Percentiles rank a stretch among this genome's conserved stretches.
These are phyloP conservation scores for Passalora sequoiae DNA, from an alignment of 2,329 filamentous ascomycete species.

Conservation along the genomic window DNA sequence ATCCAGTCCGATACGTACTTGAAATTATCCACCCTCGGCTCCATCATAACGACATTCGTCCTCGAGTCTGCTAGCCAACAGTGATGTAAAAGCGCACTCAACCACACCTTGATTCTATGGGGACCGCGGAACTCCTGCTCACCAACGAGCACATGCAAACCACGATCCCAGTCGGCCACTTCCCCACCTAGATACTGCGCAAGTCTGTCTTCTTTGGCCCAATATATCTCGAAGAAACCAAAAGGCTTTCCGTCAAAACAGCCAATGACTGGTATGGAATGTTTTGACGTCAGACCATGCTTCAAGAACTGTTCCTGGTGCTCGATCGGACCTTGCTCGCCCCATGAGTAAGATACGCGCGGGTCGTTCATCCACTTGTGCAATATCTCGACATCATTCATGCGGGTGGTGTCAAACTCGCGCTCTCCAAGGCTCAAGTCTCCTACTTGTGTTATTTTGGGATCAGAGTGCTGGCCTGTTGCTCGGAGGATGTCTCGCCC, in stretches of 20 bases:
- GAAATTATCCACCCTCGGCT: conserved; percentile 85
- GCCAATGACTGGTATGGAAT: conserved; percentile 86
- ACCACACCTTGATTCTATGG: conserved; percentile 72
- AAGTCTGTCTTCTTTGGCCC: conserved; percentile 87
- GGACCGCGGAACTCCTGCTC: conserved; percentile 85
- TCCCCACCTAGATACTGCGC: conserved; percentile 62
- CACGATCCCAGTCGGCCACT: conserved; percentile 80
- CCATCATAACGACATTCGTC: conserved; percentile 76
- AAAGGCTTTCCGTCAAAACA: conserved; percentile 94
- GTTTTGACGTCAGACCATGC: conserved; percentile 57
- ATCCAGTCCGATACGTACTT: conserved; percentile 55
- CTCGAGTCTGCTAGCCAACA: conserved; percentile 71
- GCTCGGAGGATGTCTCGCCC: conserved; percentile 18
- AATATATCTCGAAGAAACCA: conserved; percentile 97
- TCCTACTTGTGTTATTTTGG: conserved; percentile 33
- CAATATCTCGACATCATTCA: conserved; percentile 63
- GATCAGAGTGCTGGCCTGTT: conserved; percentile 41
- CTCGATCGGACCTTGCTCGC: conserved; percentile 52
- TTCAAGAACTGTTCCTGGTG: conserved; percentile 65
- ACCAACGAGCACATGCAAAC: conserved; percentile 81
- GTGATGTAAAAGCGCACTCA: conserved; percentile 82
- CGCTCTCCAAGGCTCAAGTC: not conserved
- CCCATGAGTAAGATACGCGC: conserved; percentile 83
- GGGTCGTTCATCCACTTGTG: conserved; percentile 85
- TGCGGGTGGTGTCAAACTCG: conserved; percentile 14